These are phyloP conservation scores for Blastocladiella britannica DNA, from an alignment of 192 early-diverging fungal genomes.

Conservation along the genomic window DNA sequence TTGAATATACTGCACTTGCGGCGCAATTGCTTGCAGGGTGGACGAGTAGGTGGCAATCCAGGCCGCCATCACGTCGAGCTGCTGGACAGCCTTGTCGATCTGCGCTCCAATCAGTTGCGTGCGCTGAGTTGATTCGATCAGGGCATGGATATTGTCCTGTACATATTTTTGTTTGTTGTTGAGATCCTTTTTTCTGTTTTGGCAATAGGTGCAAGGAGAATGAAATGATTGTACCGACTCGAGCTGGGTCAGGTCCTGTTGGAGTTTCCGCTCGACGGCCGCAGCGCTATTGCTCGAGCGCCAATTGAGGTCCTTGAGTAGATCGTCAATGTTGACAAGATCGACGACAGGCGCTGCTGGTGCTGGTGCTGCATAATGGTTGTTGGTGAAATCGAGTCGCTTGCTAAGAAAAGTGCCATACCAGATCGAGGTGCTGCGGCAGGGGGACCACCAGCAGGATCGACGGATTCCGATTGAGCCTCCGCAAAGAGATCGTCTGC, in stretches of 20 bases:
- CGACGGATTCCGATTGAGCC: too few species aligned
- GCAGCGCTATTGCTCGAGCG: neutral
- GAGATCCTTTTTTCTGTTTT: too few species aligned
- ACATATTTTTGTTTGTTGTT: too few species aligned
- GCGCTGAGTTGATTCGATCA: neutral
- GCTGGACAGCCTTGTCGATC: neutral
- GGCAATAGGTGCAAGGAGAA: too few species aligned
- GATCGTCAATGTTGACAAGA: neutral
- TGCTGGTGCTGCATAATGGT: too few species aligned
- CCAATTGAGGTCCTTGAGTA: neutral
- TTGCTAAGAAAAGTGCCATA: too few species aligned
- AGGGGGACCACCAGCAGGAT: too few species aligned
- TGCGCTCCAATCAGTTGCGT: neutral
- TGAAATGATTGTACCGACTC: neutral
- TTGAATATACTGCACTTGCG: neutral
- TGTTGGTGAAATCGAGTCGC: too few species aligned
- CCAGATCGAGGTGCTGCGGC: too few species aligned
- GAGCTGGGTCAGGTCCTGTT: neutral
- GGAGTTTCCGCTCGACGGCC: neutral
- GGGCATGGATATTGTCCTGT: neutral
- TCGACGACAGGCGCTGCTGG: too few species aligned
- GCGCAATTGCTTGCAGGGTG: neutral
- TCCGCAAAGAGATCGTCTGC: too few species aligned
- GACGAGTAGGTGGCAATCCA: neutral
- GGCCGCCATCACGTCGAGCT: neutral